Evolutionary conservation across 2,329 filamentous ascomycete species (phyloP).

Genomic region (Botryotinia calthae): DNA sequence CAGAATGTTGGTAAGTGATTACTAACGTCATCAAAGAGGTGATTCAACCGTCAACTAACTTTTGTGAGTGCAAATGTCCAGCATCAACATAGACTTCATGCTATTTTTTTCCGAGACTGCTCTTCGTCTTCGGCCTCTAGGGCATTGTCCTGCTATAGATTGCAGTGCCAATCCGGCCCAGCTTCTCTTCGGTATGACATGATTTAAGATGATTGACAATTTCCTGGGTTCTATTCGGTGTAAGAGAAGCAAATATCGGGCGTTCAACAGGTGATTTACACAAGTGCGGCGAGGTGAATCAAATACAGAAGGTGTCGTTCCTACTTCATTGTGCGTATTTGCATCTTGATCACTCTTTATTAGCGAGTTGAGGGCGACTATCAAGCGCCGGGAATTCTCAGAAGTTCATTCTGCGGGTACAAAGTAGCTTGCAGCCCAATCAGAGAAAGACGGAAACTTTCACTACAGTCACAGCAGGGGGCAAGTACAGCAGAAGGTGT

Average conservation of each 20-base stretch:
- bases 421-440: background rate
- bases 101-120: fast-evolving
- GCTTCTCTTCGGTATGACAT: background rate
- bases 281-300: background rate
- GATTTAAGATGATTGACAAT: background rate
- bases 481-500: background rate
- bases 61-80: background rate
- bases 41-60: no score
- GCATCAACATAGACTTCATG: background rate
- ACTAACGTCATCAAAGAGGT: background rate
- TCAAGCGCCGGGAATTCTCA: background rate
- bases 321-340: background rate
- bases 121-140: background rate
- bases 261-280: background rate
- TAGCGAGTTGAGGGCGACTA: background rate
- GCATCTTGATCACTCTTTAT: background rate
- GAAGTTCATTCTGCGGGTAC: background rate
- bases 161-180: background rate
- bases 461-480: background rate
- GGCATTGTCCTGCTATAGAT: no score
- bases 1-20: background rate
- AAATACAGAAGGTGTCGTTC: no score
- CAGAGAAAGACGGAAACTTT: background rate
- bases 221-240: background rate
- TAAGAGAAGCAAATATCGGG: background rate